Conservation (phyloP, 164 flowering plant genomes). For the Magnolia changhungtana region DNA sequence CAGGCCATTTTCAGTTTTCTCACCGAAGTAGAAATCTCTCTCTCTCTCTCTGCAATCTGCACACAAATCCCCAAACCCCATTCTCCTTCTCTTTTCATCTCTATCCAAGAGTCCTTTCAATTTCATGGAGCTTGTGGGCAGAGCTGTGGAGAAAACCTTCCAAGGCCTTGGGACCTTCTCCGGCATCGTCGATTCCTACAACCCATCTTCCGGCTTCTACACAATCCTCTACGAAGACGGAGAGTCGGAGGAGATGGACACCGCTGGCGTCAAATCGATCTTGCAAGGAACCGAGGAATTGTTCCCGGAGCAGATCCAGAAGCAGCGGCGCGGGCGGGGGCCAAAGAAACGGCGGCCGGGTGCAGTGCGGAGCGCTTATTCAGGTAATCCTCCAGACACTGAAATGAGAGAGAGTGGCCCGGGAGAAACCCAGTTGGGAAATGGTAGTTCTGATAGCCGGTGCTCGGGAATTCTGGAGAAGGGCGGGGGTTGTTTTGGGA, state of each 20-base stretch:
- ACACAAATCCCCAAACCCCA: neutral
- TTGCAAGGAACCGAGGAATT: constrained; percentile 11
- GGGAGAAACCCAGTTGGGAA: neutral
- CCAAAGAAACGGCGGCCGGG: constrained; percentile 36
- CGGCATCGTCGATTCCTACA: constrained; percentile 50
- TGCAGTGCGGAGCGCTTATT: neutral
- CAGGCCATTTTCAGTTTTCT: neutral
- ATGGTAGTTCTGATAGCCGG: neutral
- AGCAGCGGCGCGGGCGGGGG: constrained; percentile 29
- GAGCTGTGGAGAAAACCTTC: constrained; percentile 46
- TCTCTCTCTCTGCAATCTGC: too few relatives aligned
- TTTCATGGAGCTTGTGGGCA: constrained; percentile 64
- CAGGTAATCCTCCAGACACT: constrained; percentile 4
- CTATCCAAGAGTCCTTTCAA: neutral
- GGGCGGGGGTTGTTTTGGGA: constrained; percentile 5
- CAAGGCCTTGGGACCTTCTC: constrained; percentile 40
- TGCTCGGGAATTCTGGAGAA: neutral
- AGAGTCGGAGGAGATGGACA: constrained; percentile 53
- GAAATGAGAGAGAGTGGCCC: constrained; percentile 10
- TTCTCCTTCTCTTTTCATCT: neutral
- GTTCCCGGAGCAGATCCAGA: constrained; percentile 5
- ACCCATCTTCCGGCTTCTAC: constrained; percentile 40
- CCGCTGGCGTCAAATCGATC: constrained; percentile 29
- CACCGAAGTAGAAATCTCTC: neutral
- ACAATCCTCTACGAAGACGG: constrained; percentile 57